Percentiles rank a stretch among this genome's conserved stretches.
Evolutionary conservation across 108 stramenopile species (phyloP).

Genomic region (Skeletonema grethae): DNA sequence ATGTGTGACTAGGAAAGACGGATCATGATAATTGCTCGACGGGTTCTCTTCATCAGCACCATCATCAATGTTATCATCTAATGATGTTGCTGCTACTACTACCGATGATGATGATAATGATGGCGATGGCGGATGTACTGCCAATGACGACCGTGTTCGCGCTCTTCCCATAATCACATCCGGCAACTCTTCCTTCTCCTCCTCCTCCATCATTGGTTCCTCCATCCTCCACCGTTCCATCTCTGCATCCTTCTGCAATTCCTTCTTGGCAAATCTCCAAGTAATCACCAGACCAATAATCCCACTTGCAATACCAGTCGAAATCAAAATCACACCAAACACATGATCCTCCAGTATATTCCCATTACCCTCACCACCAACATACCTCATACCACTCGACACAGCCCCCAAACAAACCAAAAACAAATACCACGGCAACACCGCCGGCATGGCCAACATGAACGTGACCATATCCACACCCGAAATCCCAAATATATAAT

Average conservation of each 20-base stretch:
- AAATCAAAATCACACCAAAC: constrained; percentile 22
- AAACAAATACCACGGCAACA: constrained; percentile 42
- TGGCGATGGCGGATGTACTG: no score
- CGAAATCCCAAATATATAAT: constrained; percentile 47
- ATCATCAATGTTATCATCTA: not conserved
- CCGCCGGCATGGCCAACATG: constrained; percentile 30
- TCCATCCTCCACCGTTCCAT: constrained; percentile 1
- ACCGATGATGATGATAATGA: no score
- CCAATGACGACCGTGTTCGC: not conserved
- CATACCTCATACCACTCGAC: constrained; percentile 13
- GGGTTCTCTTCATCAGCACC: not conserved
- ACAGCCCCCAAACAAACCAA: constrained; percentile 37
- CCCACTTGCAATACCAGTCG: constrained; percentile 29
- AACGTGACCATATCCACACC: constrained; percentile 22
- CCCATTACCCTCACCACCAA: not conserved
- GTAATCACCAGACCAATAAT: constrained; percentile 45
- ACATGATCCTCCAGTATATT: not conserved
- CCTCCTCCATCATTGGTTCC: not conserved
- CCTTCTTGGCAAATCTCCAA: constrained; percentile 50
- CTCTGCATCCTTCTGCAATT: constrained; percentile 33
- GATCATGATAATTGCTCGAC: not conserved
- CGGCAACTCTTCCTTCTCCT: not conserved
- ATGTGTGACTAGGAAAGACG: not conserved
- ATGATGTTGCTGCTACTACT: not conserved
- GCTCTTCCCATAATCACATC: not conserved